Conservation (phyloP, 768 basidiomycete genomes). For the Boletus sp. region DNA sequence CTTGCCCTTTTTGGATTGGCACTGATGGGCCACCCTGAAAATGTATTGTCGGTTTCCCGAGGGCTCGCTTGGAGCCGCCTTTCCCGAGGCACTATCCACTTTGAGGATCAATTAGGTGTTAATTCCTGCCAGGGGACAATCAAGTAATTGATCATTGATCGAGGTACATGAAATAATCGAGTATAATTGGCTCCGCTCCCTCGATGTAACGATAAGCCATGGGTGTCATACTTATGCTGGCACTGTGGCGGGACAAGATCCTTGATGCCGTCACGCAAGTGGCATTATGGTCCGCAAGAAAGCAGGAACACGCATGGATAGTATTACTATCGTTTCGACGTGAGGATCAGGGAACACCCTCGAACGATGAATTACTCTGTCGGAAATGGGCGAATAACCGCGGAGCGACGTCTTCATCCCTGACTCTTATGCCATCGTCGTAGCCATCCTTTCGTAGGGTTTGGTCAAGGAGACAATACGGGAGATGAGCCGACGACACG, state of each 20-base stretch:
- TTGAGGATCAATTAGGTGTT: background rate
- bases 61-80: background rate
- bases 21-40: background rate
- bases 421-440: background rate
- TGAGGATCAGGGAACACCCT: conserved; percentile 21
- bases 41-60: background rate
- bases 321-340: background rate
- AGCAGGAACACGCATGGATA: background rate
- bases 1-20: background rate
- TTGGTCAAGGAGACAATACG: background rate
- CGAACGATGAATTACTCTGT: conserved; percentile 1
- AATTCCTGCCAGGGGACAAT: conserved; percentile 1
- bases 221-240: background rate
- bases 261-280: conserved; percentile 3
- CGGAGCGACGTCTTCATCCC: conserved; percentile 7
- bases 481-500: background rate
- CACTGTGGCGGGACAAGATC: background rate
- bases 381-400: conserved; percentile 12
- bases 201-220: conserved; percentile 6
- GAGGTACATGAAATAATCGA: conserved; percentile 4
- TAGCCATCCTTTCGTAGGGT: background rate
- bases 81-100: conserved; percentile 3
- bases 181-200: background rate
- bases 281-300: background rate
- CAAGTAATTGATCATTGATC: conserved; percentile 1